Conservation (phyloP, 2,329 filamentous ascomycete genomes). For the Fusarium agapanthi region DNA sequence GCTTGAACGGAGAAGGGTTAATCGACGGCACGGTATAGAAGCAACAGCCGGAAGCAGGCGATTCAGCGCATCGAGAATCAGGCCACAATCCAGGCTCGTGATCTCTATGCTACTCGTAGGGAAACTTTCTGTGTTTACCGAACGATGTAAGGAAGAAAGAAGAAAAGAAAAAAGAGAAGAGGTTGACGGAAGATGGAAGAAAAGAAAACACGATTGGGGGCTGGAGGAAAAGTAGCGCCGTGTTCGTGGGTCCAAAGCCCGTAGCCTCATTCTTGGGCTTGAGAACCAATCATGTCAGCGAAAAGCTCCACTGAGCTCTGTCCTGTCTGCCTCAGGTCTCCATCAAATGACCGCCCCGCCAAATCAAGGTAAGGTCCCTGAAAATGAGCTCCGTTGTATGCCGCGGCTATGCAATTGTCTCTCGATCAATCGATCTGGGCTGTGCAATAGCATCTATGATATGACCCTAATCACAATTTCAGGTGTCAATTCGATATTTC, state of each 20-base stretch:
- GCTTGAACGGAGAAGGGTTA: conserved; percentile 19
- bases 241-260: conserved; percentile 33
- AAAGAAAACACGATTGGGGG: conserved; percentile 42
- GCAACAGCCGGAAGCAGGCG: conserved; percentile 33
- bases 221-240: conserved; percentile 37
- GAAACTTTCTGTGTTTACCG: conserved; percentile 5
- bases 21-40: conserved; percentile 6
- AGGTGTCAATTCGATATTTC: neutral
- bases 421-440: conserved; percentile 11
- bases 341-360: neutral
- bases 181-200: conserved; percentile 33
- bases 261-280: conserved; percentile 13
- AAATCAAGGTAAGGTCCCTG: neutral
- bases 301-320: conserved; percentile 15
- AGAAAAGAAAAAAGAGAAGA: conserved; percentile 17
- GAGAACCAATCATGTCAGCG: conserved; percentile 33
- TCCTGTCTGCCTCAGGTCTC: conserved; percentile 35
- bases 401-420: neutral
- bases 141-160: conserved; percentile 25
- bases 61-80: conserved; percentile 38
- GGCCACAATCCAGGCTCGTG: conserved; percentile 37
- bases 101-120: conserved; percentile 21
- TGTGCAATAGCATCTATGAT: neutral
- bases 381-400: neutral
- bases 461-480: neutral